phyloP scores from a whole-genome alignment of 2,329 filamentous ascomycete genomes.

The Rutstroemia sydowiana region DNA sequence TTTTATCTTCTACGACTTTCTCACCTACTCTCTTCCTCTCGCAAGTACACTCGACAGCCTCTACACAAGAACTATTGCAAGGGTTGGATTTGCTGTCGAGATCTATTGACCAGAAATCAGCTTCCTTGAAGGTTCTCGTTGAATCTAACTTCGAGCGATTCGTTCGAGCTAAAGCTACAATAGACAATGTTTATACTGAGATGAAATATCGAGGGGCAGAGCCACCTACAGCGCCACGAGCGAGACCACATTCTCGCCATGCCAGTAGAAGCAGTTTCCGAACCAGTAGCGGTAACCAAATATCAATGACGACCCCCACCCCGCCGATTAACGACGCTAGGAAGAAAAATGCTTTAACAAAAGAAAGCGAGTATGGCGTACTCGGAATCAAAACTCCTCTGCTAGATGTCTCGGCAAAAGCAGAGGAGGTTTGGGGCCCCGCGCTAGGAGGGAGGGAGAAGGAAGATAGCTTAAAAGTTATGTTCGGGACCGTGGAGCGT shows the following conservation, averaged over 20 bases:
- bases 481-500: slow-evolving; percentile 68
- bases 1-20: slow-evolving; percentile 93
- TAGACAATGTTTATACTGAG: slow-evolving; percentile 97
- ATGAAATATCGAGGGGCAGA: slow-evolving; percentile 73
- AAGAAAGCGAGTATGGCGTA: slow-evolving; percentile 88
- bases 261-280: slow-evolving; percentile 32
- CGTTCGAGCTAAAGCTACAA: slow-evolving; percentile 92
- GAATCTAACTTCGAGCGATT: slow-evolving; percentile 98
- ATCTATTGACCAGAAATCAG: slow-evolving; percentile 96
- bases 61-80: slow-evolving; percentile 70
- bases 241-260: slow-evolving; percentile 30
- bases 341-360: slow-evolving; percentile 84
- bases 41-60: slow-evolving; percentile 79
- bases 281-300: slow-evolving; percentile 33
- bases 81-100: slow-evolving; percentile 81
- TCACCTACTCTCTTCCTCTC: slow-evolving; percentile 87
- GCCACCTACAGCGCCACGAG: slow-evolving; percentile 35
- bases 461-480: slow-evolving; percentile 75
- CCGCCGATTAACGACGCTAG: slow-evolving; percentile 48
- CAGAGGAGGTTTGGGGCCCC: slow-evolving; percentile 95
- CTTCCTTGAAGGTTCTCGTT: slow-evolving; percentile 89
- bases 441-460: slow-evolving; percentile 86
- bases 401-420: slow-evolving; percentile 84
- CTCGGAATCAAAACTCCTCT: slow-evolving; percentile 82
- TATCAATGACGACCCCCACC: slow-evolving; percentile 19